phyloP scores from a whole-genome alignment of 2,329 filamentous ascomycete species.

The Neonectria punicea region DNA sequence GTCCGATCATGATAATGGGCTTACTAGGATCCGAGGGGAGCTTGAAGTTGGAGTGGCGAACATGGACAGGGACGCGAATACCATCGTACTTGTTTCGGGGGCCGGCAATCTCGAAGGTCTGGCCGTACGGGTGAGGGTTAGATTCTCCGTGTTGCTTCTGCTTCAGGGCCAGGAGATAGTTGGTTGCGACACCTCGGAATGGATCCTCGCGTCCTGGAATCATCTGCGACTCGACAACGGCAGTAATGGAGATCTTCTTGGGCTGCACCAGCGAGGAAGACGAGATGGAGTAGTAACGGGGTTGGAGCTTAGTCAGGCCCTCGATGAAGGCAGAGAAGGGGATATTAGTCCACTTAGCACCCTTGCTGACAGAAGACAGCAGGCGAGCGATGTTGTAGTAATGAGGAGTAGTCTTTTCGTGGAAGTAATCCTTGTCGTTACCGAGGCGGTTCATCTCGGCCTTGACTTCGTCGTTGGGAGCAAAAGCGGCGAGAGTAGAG shows the following conservation, averaged over 20 bases:
- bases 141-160: constrained; percentile 95
- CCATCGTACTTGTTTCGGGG: constrained; percentile 98
- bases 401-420: constrained; percentile 81
- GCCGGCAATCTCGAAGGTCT: constrained; percentile 87
- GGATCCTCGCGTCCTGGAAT: constrained; percentile 81
- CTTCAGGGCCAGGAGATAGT: constrained; percentile 94
- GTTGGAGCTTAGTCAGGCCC: constrained; percentile 92
- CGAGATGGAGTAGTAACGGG: constrained; percentile 99
- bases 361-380: constrained; percentile 76
- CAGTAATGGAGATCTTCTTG: constrained; percentile 94
- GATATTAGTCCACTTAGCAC: constrained; percentile 81
- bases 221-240: constrained; percentile 86
- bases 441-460: constrained; percentile 89
- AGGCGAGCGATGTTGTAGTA: constrained; percentile 92
- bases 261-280: constrained; percentile 95
- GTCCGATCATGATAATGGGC: constrained; percentile 95
- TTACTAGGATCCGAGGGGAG: constrained; percentile 94
- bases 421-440: constrained; percentile 95
- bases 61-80: constrained; percentile 92
- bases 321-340: constrained; percentile 97
- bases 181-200: constrained; percentile 95
- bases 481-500: constrained; percentile 86
- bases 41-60: constrained; percentile 99
- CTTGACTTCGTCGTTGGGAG: constrained; percentile 85
- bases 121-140: constrained; percentile 81